Conservation (phyloP, 306 rosid species). For the Gastrolobium bilobum region DNA sequence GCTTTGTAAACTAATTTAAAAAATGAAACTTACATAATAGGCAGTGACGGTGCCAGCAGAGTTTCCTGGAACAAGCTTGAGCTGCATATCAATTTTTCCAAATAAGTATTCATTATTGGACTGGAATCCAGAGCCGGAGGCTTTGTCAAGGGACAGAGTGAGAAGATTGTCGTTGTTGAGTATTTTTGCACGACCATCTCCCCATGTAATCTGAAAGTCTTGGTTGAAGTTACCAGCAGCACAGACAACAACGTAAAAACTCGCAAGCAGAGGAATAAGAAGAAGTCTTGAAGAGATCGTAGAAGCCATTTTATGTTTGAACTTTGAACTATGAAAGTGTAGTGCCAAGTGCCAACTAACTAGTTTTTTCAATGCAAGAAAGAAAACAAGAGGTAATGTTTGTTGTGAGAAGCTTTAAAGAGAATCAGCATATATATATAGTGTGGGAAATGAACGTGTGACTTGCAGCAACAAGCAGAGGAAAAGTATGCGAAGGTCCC, state of each 20-base stretch:
- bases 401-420: background rate
- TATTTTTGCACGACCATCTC: slow-evolving; percentile 69
- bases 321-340: background rate
- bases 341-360: background rate
- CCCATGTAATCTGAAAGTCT: slow-evolving; percentile 74
- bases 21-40: slow-evolving; percentile 62
- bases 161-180: slow-evolving; percentile 55
- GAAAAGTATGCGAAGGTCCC: slow-evolving; percentile 1
- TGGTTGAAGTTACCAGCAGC: slow-evolving; percentile 62
- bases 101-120: slow-evolving; percentile 63
- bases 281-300: background rate
- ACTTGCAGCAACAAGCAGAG: background rate
- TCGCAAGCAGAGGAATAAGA: slow-evolving; percentile 31
- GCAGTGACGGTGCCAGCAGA: slow-evolving; percentile 86
- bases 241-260: background rate
- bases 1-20: background rate
- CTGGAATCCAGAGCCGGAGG: slow-evolving; percentile 83
- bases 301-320: slow-evolving; percentile 30
- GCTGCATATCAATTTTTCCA: slow-evolving; percentile 75
- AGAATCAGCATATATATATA: background rate
- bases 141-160: slow-evolving; percentile 70
- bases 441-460: slow-evolving; percentile 1
- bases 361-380: background rate
- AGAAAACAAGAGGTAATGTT: background rate
- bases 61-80: slow-evolving; percentile 71